Conservation (phyloP, 352 stramenopile genomes). For the Pythium sp. region DNA sequence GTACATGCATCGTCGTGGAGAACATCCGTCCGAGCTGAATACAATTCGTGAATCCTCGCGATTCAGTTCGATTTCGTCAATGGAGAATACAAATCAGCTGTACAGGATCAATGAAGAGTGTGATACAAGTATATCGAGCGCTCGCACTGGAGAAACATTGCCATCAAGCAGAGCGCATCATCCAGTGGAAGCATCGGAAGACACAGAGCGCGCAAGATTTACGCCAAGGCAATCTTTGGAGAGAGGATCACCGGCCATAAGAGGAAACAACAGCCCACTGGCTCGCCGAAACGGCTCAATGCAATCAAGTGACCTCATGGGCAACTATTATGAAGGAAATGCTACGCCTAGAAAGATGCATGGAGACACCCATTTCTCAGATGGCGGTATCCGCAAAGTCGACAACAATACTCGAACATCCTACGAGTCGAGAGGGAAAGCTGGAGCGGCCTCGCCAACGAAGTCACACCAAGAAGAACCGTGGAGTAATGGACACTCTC, state of each 20-base stretch:
- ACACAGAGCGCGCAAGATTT: background rate
- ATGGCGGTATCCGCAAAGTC: background rate
- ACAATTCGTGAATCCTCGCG: constrained; percentile 11
- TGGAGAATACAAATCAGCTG: constrained; percentile 13
- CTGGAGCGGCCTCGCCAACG: background rate
- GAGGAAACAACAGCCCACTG: background rate
- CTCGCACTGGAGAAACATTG: constrained; percentile 15
- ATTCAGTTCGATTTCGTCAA: constrained; percentile 12
- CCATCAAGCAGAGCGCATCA: constrained; percentile 8
- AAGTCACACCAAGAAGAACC: background rate
- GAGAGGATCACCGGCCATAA: background rate
- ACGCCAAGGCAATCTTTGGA: background rate
- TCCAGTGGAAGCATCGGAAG: background rate
- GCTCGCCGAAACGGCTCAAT: background rate
- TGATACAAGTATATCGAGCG: constrained; percentile 19
- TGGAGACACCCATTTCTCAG: background rate
- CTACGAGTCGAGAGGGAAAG: background rate
- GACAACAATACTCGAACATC: background rate
- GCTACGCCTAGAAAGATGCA: background rate
- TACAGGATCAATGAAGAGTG: constrained; percentile 16
- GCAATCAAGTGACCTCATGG: background rate
- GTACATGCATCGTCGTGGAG: background rate
- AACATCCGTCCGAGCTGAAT: constrained; percentile 7
- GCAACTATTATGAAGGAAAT: background rate
- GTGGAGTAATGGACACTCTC: background rate